Evolutionary conservation across 169 alveolate species (phyloP).

Genomic region (Plasmodium gonderi): DNA sequence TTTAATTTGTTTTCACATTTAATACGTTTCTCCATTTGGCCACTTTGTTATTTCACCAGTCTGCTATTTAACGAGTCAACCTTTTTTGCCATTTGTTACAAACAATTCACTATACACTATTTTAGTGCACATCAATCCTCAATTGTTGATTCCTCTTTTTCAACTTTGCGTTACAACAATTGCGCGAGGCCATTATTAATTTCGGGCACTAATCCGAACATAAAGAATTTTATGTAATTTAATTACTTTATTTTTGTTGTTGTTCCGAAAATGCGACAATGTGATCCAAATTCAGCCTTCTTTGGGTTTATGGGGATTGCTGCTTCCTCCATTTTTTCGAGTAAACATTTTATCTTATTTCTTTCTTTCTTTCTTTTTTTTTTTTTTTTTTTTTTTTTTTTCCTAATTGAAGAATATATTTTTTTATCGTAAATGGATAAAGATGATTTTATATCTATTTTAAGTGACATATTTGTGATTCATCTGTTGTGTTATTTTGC

Average conservation of each 20-base stretch:
- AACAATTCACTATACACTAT: not conserved
- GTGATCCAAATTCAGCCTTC: slow-evolving; percentile 95
- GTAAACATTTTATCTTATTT: too few species aligned
- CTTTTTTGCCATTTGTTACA: not conserved
- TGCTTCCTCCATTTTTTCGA: slow-evolving; percentile 97
- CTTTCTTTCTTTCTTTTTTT: not conserved
- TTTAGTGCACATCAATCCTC: not conserved
- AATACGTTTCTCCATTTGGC: not conserved
- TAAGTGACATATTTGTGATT: not conserved
- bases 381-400: not conserved
- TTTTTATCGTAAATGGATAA: too few species aligned
- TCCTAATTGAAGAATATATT: too few species aligned
- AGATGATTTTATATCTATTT: not conserved
- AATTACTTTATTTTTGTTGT: slow-evolving; percentile 24
- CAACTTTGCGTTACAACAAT: not conserved
- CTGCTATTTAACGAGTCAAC: too few species aligned
- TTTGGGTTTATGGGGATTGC: slow-evolving; percentile 99
- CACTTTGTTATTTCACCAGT: not conserved
- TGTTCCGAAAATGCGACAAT: slow-evolving; percentile 76
- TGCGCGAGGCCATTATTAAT: not conserved
- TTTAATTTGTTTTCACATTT: not conserved
- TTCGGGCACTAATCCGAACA: not conserved
- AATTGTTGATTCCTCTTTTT: not conserved
- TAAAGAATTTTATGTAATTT: not conserved
- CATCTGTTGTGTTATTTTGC: not conserved